Evolutionary conservation across 2,329 filamentous ascomycete species (phyloP).

Genomic region (Aspergillus phoenicis): DNA sequence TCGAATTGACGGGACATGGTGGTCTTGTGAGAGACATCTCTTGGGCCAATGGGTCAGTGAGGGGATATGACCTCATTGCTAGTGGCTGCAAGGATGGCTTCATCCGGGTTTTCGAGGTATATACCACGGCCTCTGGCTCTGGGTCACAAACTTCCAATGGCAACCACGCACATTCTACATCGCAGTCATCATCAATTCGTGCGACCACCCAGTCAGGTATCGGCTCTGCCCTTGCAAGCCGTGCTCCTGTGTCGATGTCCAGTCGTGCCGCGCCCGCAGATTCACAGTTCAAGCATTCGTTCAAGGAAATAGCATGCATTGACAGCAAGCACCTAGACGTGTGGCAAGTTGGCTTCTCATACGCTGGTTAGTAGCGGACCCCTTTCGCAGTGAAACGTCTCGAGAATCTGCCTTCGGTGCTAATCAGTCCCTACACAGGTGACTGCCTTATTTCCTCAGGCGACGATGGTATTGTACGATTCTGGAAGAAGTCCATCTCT

Average conservation of each 20-base stretch:
- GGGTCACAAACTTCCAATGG: conserved; percentile 30
- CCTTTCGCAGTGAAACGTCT: not conserved
- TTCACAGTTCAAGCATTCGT: conserved; percentile 45
- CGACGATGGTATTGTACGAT: conserved; percentile 46
- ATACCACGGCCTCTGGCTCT: conserved; percentile 38
- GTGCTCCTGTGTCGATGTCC: conserved; percentile 31
- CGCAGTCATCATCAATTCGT: conserved; percentile 33
- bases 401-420: not conserved
- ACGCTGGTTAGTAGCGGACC: conserved; percentile 37
- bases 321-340: conserved; percentile 49
- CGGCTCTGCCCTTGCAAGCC: conserved; percentile 44
- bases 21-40: conserved; percentile 83
- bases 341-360: conserved; percentile 50
- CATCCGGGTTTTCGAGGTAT: conserved; percentile 78
- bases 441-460: conserved; percentile 49
- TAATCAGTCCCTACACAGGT: conserved; percentile 28
- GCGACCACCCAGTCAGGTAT: conserved; percentile 45
- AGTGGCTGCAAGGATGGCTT: conserved; percentile 91
- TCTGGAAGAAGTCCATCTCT: conserved; percentile 47
- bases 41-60: conserved; percentile 89
- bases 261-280: conserved; percentile 40
- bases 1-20: conserved; percentile 71
- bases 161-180: conserved; percentile 29
- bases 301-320: conserved; percentile 46
- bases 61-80: conserved; percentile 86